Base-by-base conservation (phyloP, 2,329 filamentous ascomycete species). In the Scedosporium boydii region DNA sequence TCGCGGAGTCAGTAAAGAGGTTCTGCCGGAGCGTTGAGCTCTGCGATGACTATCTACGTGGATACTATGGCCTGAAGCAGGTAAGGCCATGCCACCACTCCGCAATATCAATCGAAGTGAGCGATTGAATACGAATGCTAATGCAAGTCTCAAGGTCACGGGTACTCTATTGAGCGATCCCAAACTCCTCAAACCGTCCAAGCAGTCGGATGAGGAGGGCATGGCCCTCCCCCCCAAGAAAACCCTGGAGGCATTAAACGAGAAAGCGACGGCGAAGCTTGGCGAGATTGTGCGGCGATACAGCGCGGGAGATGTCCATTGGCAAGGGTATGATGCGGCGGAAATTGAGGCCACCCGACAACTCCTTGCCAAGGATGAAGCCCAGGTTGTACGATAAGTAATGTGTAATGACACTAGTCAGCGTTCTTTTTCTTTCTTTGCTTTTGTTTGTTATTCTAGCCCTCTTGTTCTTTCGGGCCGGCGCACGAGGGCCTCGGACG, bases 11-110 rank as follows among this genome's bases (percentile, higher is more conserved):
- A 4, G 75, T 96, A 61, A 90, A 91, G 71, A 86, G 93, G 66
- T 98, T 96, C 75, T 90, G 89, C 72, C 85, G 95, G 69, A 95
- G 92, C 70, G 85, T 98, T 66, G 95, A 99, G 76, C 83, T 99
- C 60, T 98, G 95, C 70, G 90, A 97, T 68, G 87, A 92, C 71
- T 98, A 97, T 72, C 75, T 98, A 65, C 86, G 95, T 65, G 95
- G 93, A 1, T 96, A 92, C 73, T 98, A 96, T 74, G 95, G 95
- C 6, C 78, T 99, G 64, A 95, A 93, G 73, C 74, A 93, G 74
- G 88, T 92, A 75, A 69, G 83, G 69, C 44, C 7, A 12, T 7
- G 10, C 26, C 26, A 10, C 60, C 44, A 3, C 16, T 27, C 26
- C 42, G 21, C 38, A 26, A 14, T 3, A 29, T 26, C 12, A 18